Evolutionary conservation across 306 rosid genomes (phyloP).

Genomic region (Malus sylvestris): DNA sequence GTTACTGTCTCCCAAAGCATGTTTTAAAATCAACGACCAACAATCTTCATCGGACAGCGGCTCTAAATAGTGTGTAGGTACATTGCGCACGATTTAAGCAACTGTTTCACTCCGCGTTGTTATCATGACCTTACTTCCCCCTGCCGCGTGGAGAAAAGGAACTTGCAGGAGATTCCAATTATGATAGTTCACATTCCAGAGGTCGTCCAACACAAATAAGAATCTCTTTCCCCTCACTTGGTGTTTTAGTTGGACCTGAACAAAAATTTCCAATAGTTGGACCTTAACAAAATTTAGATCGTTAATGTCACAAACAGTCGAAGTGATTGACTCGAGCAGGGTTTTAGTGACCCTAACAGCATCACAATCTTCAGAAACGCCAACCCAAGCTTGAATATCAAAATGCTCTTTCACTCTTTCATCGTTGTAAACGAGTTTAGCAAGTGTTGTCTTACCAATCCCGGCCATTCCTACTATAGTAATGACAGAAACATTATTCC

Average conservation of each 20-base stretch:
- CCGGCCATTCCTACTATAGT: not conserved
- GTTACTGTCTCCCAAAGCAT: not conserved
- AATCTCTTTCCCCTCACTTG: not conserved
- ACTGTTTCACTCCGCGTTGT: not conserved
- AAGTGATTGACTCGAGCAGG: not conserved
- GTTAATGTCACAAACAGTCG: accelerated
- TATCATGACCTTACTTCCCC: not conserved
- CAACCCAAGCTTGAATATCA: not conserved
- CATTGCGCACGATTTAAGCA: not conserved
- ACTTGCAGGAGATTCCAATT: not conserved
- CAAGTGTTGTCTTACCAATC: not conserved
- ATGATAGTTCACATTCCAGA: not conserved
- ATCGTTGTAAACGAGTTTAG: not conserved
- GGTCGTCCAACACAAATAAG: not conserved
- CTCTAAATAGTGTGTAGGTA: not conserved
- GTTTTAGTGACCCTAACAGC: not conserved
- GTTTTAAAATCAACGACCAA: not conserved
- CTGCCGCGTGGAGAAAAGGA: not conserved
- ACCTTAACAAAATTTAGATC: not conserved
- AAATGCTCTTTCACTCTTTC: not conserved
- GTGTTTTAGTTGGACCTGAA: not conserved
- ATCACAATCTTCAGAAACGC: not conserved
- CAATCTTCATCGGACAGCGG: not conserved
- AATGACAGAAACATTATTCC: not conserved
- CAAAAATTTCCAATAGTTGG: too few species aligned